Evolutionary conservation across 495 filamentous ascomycete genomes (phyloP).

Genomic region (Podospora pseudoanserina): DNA sequence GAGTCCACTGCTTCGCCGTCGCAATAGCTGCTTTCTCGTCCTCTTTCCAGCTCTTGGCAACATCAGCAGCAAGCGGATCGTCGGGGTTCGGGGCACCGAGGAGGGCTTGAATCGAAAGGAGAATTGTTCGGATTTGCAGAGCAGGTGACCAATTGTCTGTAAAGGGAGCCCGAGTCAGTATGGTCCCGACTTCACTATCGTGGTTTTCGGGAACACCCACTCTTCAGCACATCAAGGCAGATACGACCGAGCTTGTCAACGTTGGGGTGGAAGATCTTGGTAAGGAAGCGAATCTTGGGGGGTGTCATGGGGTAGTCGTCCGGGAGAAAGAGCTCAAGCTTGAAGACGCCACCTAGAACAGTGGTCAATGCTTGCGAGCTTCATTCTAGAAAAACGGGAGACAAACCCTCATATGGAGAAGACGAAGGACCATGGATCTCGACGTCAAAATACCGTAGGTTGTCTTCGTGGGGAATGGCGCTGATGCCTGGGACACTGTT

Average conservation of each 20-base stretch:
- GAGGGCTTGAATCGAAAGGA: constrained; percentile 94
- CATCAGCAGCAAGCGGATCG: constrained; percentile 92
- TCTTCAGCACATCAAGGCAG: constrained; percentile 96
- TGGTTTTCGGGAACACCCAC: constrained; percentile 47
- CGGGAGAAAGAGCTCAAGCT: constrained; percentile 96
- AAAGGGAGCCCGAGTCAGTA: background rate
- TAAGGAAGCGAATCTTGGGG: constrained; percentile 96
- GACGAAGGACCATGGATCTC: constrained; percentile 91
- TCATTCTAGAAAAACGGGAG: constrained; percentile 13
- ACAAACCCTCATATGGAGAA: constrained; percentile 84
- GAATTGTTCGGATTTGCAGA: constrained; percentile 94
- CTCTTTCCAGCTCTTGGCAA: constrained; percentile 97
- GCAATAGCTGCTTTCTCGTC: constrained; percentile 87
- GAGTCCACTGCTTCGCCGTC: constrained; percentile 86
- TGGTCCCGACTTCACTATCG: background rate
- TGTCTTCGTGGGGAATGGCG: constrained; percentile 96
- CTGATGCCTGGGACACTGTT: constrained; percentile 91
- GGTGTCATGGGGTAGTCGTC: constrained; percentile 99
- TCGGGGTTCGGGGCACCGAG: constrained; percentile 96
- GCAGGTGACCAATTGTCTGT: constrained; percentile 98
- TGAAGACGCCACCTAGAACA: constrained; percentile 82
- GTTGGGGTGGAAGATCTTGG: constrained; percentile 99
- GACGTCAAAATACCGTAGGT: constrained; percentile 96
- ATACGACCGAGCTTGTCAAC: constrained; percentile 97
- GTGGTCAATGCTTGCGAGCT: constrained; percentile 2